Evolutionary conservation across 805 yeast genomes (phyloP).

Genomic region (Nakazawaea ishiwadae): DNA sequence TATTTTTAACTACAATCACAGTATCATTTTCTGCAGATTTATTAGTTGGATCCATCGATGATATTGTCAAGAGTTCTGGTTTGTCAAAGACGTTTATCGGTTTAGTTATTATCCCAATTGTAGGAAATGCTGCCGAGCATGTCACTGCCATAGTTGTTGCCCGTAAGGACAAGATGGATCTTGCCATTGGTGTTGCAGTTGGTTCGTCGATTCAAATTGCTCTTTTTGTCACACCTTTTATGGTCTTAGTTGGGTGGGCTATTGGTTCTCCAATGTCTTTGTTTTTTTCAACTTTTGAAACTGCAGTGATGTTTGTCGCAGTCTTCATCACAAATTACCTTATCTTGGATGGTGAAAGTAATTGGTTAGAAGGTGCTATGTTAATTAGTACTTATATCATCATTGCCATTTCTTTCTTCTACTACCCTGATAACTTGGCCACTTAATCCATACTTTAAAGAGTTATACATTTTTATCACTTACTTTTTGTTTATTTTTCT

Average conservation of each 20-base stretch:
- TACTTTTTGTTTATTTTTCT: no score
- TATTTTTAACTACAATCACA: slow-evolving; percentile 63
- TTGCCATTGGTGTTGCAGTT: slow-evolving; percentile 94
- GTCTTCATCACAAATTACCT: slow-evolving; percentile 85
- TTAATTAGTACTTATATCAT: slow-evolving; percentile 80
- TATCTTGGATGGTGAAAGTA: slow-evolving; percentile 89
- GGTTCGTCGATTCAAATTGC: slow-evolving; percentile 97
- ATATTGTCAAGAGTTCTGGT: slow-evolving; percentile 77
- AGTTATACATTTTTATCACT: not conserved
- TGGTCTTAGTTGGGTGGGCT: slow-evolving; percentile 92
- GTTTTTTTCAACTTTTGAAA: slow-evolving; percentile 89
- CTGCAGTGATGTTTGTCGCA: slow-evolving; percentile 85
- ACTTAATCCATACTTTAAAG: no score
- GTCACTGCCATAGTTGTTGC: slow-evolving; percentile 96
- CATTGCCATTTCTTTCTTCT: slow-evolving; percentile 85
- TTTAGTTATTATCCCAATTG: slow-evolving; percentile 88
- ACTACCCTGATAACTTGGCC: slow-evolving; percentile 62
- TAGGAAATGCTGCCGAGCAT: slow-evolving; percentile 98
- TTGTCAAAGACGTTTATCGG: slow-evolving; percentile 94
- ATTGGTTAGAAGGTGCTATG: slow-evolving; percentile 97
- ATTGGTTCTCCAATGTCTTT: slow-evolving; percentile 89
- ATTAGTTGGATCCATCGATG: slow-evolving; percentile 90
- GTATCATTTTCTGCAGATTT: slow-evolving; percentile 92
- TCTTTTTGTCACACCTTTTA: slow-evolving; percentile 88
- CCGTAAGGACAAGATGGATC: slow-evolving; percentile 93